phyloP scores from a whole-genome alignment of 805 yeast species.

The Debaryomyces maramus region DNA sequence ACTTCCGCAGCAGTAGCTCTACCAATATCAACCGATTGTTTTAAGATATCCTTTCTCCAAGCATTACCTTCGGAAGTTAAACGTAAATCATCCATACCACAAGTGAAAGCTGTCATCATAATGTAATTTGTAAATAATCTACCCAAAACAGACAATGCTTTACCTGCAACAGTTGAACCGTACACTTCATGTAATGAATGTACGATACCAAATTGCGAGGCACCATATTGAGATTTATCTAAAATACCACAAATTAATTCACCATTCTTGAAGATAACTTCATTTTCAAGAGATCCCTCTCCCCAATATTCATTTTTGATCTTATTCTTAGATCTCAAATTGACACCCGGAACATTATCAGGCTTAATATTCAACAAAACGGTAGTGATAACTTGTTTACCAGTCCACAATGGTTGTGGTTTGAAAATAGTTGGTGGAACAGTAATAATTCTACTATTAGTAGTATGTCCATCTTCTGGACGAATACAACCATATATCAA shows the following conservation, averaged over 20 bases:
- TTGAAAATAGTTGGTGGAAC: constrained; percentile 87
- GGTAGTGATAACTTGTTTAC: constrained; percentile 95
- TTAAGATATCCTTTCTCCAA: constrained; percentile 82
- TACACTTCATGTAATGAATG: constrained; percentile 96
- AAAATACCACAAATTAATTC: constrained; percentile 87
- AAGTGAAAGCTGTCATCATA: constrained; percentile 90
- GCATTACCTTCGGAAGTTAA: constrained; percentile 87
- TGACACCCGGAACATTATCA: constrained; percentile 84
- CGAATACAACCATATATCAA: constrained; percentile 89
- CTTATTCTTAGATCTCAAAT: constrained; percentile 80
- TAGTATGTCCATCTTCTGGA: constrained; percentile 96
- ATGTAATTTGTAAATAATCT: constrained; percentile 92
- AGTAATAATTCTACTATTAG: constrained; percentile 63
- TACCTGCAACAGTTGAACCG: constrained; percentile 89
- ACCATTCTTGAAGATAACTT: constrained; percentile 83
- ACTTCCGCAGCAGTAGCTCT: constrained; percentile 93
- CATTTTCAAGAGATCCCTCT: constrained; percentile 75
- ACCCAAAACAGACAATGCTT: constrained; percentile 87
- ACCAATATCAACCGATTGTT: constrained; percentile 78
- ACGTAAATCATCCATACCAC: constrained; percentile 99
- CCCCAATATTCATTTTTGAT: constrained; percentile 97
- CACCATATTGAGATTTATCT: constrained; percentile 98
- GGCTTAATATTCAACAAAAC: constrained; percentile 87
- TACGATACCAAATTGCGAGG: constrained; percentile 93
- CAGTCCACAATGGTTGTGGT: constrained; percentile 95